These are phyloP conservation scores for Porcisia deanei DNA, from an alignment of 208 protist species.

Conservation along the genomic window DNA sequence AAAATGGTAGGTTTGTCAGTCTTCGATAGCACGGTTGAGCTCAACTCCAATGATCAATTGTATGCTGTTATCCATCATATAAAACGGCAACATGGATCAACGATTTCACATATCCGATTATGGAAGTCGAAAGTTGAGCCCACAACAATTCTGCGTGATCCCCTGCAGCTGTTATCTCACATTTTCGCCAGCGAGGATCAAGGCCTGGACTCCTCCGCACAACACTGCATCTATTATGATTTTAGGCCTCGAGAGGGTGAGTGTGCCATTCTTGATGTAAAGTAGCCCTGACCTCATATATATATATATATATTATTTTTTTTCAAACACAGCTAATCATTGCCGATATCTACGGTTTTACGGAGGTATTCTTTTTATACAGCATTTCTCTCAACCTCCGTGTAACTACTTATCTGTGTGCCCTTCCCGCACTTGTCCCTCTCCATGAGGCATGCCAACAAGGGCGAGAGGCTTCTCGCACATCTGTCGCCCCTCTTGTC, in stretches of 20 bases:
- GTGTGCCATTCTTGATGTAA: conserved; percentile 46
- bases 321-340: neutral
- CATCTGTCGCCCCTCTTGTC: too few relatives aligned
- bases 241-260: conserved; percentile 38
- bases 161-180: conserved; percentile 41
- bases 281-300: neutral
- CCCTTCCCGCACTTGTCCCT: neutral
- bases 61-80: conserved; percentile 53
- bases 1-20: conserved; percentile 79
- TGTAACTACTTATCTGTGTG: neutral
- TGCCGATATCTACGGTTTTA: neutral
- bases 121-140: conserved; percentile 81
- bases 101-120: conserved; percentile 40
- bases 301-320: neutral
- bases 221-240: conserved; percentile 63
- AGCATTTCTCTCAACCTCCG: neutral
- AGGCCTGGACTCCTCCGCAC: neutral
- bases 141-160: conserved; percentile 55
- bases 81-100: conserved; percentile 54
- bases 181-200: conserved; percentile 35
- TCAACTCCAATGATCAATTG: conserved; percentile 32
- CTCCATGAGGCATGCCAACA: neutral
- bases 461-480: neutral
- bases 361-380: neutral
- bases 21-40: conserved; percentile 58